Percentiles rank a stretch among this genome's conserved stretches.
Evolutionary conservation across 345 rosid species (phyloP).

Genomic region (Cochlearia excelsa): DNA sequence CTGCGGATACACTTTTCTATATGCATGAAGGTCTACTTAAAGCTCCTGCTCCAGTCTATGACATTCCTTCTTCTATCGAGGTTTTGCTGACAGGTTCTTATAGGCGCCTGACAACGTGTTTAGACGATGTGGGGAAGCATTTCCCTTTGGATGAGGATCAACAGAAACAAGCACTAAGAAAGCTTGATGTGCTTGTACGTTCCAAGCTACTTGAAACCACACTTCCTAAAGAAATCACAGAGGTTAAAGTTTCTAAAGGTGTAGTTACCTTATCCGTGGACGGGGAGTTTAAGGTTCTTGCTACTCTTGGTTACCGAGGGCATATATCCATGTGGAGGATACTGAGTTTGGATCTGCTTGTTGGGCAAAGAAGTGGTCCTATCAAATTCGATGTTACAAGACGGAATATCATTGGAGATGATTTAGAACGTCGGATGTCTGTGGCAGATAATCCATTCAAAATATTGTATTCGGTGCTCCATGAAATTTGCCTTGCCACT

Average conservation of each 20-base stretch:
- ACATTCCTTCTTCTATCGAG: slow-evolving; percentile 93
- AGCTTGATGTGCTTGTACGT: slow-evolving; percentile 85
- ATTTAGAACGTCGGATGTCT: slow-evolving; percentile 95
- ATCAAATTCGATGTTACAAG: slow-evolving; percentile 72
- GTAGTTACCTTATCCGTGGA: slow-evolving; percentile 68
- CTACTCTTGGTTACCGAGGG: slow-evolving; percentile 98
- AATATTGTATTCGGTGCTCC: slow-evolving; percentile 73
- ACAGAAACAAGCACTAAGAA: slow-evolving; percentile 80
- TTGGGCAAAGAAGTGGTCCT: slow-evolving; percentile 82
- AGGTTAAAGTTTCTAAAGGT: slow-evolving; percentile 84
- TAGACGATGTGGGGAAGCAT: slow-evolving; percentile 87
- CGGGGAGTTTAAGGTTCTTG: slow-evolving; percentile 91
- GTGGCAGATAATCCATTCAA: slow-evolving; percentile 77
- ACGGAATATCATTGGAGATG: slow-evolving; percentile 85
- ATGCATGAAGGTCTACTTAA: slow-evolving; percentile 98
- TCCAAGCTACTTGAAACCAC: slow-evolving; percentile 82
- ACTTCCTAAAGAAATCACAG: slow-evolving; percentile 79
- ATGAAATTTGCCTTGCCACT: slow-evolving; percentile 84
- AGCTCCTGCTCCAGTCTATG: slow-evolving; percentile 97
- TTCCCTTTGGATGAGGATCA: slow-evolving; percentile 63
- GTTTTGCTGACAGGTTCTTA: slow-evolving; percentile 82
- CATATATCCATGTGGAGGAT: slow-evolving; percentile 96
- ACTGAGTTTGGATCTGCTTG: slow-evolving; percentile 91
- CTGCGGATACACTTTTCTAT: slow-evolving; percentile 89
- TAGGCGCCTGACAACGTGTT: slow-evolving; percentile 83